Base-by-base conservation (phyloP, 2,329 filamentous ascomycete genomes). In the Calonectria pseudoturangicola region DNA sequence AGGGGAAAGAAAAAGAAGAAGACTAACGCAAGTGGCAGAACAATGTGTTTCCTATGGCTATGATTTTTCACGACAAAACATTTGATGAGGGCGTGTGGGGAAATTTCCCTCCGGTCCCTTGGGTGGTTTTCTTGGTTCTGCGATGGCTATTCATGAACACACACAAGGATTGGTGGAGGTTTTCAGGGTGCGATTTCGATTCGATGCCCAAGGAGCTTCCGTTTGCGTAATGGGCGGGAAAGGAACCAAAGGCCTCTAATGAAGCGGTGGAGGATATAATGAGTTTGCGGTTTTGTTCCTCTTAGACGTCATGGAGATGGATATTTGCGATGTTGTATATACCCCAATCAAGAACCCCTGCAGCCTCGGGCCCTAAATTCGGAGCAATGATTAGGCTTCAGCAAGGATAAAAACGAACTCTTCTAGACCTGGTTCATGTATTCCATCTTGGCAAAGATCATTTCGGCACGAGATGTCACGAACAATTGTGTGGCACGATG, bases 131-230 rank as follows among this genome's bases (percentile, higher is more conserved):
- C 16, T 16, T 83, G n/a, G 60, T 83, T 7, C 77, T 86, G 51
- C 72, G 80, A n/a, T 84, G 79, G 79, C 28, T 83, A 10, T 83
- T 82, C 72, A 76, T 84, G 16, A 79, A 81, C 16, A 82, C 78
- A 72, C 78, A 83, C 63, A 81, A 83, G 68, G 80, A 81, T 45
- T 83, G 82, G 83, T 83, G 82, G 83, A 79, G 82, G 56, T 84
- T 84, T 70, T 79, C 82, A 1, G 77, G 79, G 13, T 83, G 82
- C 56, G 81, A 83, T 64, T 66, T 76, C 30, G 60, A 76, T 18
- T 80, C 81, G 21, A 75, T 75, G 27, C 83, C 81, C 13, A 77
- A 81, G 68, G 82, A 84, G 25, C 73, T 86, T 41, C 83, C 81
- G 3, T 85, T 85, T 79, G 83, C 78, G 4, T 82, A 67, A 78